These are phyloP conservation scores for Eimeria maxima DNA, from an alignment of 169 alveolate species.

Conservation along the genomic window DNA sequence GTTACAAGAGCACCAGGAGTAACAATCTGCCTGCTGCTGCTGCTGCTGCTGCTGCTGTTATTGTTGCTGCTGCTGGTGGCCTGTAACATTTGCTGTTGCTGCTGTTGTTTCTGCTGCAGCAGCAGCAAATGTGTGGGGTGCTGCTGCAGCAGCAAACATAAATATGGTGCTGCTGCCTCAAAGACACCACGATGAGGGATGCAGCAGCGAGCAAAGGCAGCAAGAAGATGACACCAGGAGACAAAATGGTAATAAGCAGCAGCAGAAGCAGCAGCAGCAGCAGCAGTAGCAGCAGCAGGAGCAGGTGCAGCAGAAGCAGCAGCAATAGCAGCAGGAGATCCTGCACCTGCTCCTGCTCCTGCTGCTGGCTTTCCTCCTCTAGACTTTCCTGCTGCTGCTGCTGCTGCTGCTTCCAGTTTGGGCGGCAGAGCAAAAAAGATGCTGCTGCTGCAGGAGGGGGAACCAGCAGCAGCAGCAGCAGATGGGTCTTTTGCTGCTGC, in stretches of 20 bases:
- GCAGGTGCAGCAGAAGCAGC: constrained; percentile 66
- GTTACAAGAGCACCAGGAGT: constrained; percentile 56
- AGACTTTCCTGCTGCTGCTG: not conserved
- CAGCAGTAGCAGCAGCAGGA: constrained; percentile 18
- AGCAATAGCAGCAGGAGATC: too few species aligned
- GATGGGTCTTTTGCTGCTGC: constrained; percentile 12
- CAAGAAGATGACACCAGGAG: constrained; percentile 64
- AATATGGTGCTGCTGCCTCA: constrained; percentile 70
- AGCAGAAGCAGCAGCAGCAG: constrained; percentile 36
- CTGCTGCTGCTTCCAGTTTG: constrained; percentile 27
- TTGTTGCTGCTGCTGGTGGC: constrained; percentile 12
- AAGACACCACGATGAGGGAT: constrained; percentile 44
- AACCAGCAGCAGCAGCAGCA: constrained; percentile 7
- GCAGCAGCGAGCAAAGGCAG: constrained; percentile 59
- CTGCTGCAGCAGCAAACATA: constrained; percentile 43
- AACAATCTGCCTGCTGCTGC: constrained; percentile 37
- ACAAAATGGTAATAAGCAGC: constrained; percentile 11
- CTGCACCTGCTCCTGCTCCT: not conserved
- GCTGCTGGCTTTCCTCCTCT: not conserved
- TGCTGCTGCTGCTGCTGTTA: constrained; percentile 70
- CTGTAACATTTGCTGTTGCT: not conserved
- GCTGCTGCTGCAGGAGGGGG: constrained; percentile 30
- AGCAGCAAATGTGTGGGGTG: constrained; percentile 31
- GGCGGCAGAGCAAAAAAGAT: not conserved
- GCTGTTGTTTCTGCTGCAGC: constrained; percentile 72